Evolutionary conservation across 2,329 filamentous ascomycete species (phyloP).

Genomic region (Colletotrichum shisoi): DNA sequence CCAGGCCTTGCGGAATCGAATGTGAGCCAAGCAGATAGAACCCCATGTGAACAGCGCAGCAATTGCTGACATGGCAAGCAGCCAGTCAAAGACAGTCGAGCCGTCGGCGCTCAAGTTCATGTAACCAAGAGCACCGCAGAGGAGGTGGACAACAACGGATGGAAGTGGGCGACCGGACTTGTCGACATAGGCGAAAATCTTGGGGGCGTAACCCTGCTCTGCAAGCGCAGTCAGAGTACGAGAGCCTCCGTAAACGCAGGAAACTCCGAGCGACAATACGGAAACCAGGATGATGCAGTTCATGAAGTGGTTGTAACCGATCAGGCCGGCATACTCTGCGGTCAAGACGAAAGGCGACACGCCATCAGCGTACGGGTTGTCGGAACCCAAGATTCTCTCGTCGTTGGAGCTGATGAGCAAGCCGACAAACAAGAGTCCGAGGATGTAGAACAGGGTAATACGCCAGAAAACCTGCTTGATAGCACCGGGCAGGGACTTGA

Average conservation of each 20-base stretch:
- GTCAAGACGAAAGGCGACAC: slow-evolving; percentile 67
- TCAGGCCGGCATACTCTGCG: slow-evolving; percentile 59
- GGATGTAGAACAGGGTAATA: slow-evolving; percentile 64
- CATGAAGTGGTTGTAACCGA: slow-evolving; percentile 64
- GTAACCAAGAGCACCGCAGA: slow-evolving; percentile 61
- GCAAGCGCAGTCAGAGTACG: slow-evolving; percentile 67
- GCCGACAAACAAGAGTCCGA: slow-evolving; percentile 62
- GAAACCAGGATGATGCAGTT: slow-evolving; percentile 67
- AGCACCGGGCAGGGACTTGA: slow-evolving; percentile 77
- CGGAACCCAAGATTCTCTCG: slow-evolving; percentile 47
- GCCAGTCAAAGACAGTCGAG: slow-evolving; percentile 68
- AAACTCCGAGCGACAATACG: slow-evolving; percentile 66
- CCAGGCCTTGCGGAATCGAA: slow-evolving; percentile 74
- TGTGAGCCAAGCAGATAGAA: slow-evolving; percentile 72
- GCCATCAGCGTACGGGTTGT: slow-evolving; percentile 32
- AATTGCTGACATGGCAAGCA: slow-evolving; percentile 70
- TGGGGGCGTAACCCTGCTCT: slow-evolving; percentile 66
- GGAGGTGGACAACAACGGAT: slow-evolving; percentile 57
- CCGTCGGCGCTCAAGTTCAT: slow-evolving; percentile 56
- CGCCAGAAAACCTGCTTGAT: slow-evolving; percentile 79
- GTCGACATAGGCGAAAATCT: slow-evolving; percentile 65
- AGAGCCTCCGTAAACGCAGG: slow-evolving; percentile 66
- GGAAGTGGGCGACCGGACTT: slow-evolving; percentile 63
- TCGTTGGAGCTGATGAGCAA: slow-evolving; percentile 59
- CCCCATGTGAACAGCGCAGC: slow-evolving; percentile 74